Base-by-base conservation (phyloP, 2,329 filamentous ascomycete genomes). In the Beauveria varroae region DNA sequence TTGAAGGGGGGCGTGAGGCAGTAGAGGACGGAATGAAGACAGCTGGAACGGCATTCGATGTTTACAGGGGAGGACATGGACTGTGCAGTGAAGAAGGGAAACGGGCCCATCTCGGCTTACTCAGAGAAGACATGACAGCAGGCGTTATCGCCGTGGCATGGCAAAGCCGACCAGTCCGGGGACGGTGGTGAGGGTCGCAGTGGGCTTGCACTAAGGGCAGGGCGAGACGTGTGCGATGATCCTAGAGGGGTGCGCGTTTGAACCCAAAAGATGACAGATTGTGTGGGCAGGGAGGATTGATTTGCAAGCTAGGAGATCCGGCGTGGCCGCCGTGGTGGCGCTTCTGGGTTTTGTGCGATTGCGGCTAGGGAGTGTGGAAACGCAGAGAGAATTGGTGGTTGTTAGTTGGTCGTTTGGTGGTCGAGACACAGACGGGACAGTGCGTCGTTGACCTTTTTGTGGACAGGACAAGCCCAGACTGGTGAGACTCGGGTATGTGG, bases 111-210 rank as follows among this genome's bases (percentile, higher is more conserved):
- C 16, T 44, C 6, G 20, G 53, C 64, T 62, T 64, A 65, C 64
- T 64, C 53, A 65, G 60, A 53, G 64, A 64, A 58, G 61, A 60
- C 64, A 65, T 65, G 50, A 54, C 41, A 40, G 26, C 18, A 20
- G 49, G 40, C 28, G 49, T 43, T 63, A 46, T 54, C 47, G 30
- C 34, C 14, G 57, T 20, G 40, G 57, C 50, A 57, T 60, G 40
- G 46, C 61, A 37, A 24, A 46, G 60, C 52, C 52, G 59, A 61
- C 52, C 44, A 50, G 43, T 43, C 34, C 44, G 40, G 56, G 51
- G 58, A 30, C 30, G 41, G 12, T 37, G 30, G 37, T 60, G 49
- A 54, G 50, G 41, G 49, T 34, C 26, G 40, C 46, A 26, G 58
- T 54, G 41, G 40, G 58, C 22, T 58, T 34, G 16, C 8, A 30